A percentile compares a stretch with the other conserved stretches of the same genome.
Evolutionary conservation across 1,284 basidiomycete species (phyloP).

Genomic region (Cryptococcus sp.): DNA sequence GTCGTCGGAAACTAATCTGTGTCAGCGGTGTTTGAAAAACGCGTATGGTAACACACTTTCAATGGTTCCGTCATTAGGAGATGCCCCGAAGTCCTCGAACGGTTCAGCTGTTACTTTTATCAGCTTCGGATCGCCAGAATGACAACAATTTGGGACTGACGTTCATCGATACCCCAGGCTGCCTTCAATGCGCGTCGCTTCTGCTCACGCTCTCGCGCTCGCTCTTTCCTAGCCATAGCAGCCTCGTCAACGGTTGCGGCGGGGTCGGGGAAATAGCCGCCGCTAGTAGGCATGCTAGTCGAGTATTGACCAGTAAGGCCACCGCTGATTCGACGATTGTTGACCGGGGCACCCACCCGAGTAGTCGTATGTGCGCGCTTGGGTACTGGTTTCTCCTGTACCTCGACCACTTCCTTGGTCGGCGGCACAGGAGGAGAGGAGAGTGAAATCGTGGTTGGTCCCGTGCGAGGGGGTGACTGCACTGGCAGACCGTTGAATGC

Average conservation of each 20-base stretch:
- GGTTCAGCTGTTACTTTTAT: constrained; percentile 43
- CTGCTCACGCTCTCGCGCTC: constrained; percentile 45
- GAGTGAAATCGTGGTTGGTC: constrained; percentile 28
- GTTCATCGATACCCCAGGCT: constrained; percentile 53
- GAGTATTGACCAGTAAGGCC: constrained; percentile 51
- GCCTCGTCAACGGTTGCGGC: constrained; percentile 33
- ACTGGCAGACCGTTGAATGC: constrained; percentile 37
- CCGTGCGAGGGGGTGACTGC: constrained; percentile 17
- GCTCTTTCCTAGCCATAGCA: constrained; percentile 33
- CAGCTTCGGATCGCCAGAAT: background rate
- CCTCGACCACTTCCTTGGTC: constrained; percentile 15
- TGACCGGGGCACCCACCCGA: constrained; percentile 6
- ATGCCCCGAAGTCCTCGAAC: constrained; percentile 51
- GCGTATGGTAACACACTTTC: constrained; percentile 28
- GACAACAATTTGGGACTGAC: constrained; percentile 31
- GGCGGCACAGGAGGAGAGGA: constrained; percentile 25
- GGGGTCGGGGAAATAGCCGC: constrained; percentile 48
- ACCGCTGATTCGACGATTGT: constrained; percentile 32
- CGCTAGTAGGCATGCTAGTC: constrained; percentile 46
- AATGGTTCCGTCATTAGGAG: constrained; percentile 39
- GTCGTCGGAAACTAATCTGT: constrained; percentile 24
- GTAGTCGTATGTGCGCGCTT: constrained; percentile 13
- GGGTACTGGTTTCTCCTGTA: constrained; percentile 2
- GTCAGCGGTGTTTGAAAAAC: background rate
- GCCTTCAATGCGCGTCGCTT: constrained; percentile 51